phyloP scores from a whole-genome alignment of 1,284 basidiomycete species.

The Malassezia furfur region DNA sequence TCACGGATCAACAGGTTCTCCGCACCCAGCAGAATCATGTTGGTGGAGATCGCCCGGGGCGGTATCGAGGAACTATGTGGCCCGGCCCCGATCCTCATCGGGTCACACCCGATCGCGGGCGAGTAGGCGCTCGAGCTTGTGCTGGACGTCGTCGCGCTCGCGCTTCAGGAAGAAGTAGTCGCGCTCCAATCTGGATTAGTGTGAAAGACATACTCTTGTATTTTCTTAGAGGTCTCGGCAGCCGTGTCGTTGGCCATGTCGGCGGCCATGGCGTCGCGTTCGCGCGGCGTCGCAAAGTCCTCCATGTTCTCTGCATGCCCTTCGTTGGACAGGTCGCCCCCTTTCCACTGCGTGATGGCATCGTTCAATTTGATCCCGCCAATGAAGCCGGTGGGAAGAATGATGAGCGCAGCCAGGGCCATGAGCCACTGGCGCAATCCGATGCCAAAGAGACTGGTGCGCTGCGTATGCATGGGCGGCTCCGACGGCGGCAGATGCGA shows the following conservation, averaged over 20 bases:
- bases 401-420: slow-evolving; percentile 8
- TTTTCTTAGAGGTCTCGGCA: not conserved
- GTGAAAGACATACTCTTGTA: slow-evolving; percentile 1
- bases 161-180: slow-evolving; percentile 22
- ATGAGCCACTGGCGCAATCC: slow-evolving; percentile 5
- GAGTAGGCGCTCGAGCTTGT: slow-evolving; percentile 22
- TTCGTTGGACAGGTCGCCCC: slow-evolving; percentile 11
- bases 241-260: not conserved
- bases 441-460: not conserved
- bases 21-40: slow-evolving; percentile 44
- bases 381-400: slow-evolving; percentile 10
- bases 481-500: not conserved
- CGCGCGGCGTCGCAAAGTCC: not conserved
- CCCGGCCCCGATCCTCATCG: slow-evolving; percentile 1
- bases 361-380: slow-evolving; percentile 15
- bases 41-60: slow-evolving; percentile 7
- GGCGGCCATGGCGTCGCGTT: not conserved
- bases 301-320: not conserved
- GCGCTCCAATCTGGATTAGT: slow-evolving; percentile 7
- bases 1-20: slow-evolving; percentile 72
- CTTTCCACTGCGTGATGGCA: not conserved
- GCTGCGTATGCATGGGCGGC: not conserved
- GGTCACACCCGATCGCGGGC: not conserved
- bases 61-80: slow-evolving; percentile 13
- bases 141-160: slow-evolving; percentile 24